These are phyloP conservation scores for Zea mays DNA, from an alignment of 176 grass and related monocot species.

Conservation along the genomic window Zm-B73-REFERENCE-NAM-5.0 NC_050096.1:21353001-21353500, in stretches of 20 bases:
- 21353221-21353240: conserved; percentile 8
- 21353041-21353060: conserved; percentile 56
- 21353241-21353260: conserved; percentile 35
- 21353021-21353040: conserved; percentile 2
- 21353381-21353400: neutral
- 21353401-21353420: neutral
- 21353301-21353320: conserved; percentile 96
- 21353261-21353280: conserved; percentile 95
- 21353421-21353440: neutral
- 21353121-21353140: conserved; percentile 94
- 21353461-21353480: conserved; percentile 58
- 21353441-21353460: neutral
- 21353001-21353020: conserved; percentile 39
- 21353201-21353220: neutral
- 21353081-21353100: conserved; percentile 98
- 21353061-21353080: conserved; percentile 92
- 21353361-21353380: conserved; percentile 56
- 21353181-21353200: neutral
- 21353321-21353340: conserved; percentile 93
- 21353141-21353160: conserved; percentile 68
- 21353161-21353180: neutral
- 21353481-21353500: conserved; percentile 95
- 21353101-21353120: conserved; percentile 89
- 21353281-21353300: conserved; percentile 97
- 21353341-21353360: conserved; percentile 90